phyloP scores from a whole-genome alignment of 73 alveolate genomes.

The Paramecium caudatum region DNA sequence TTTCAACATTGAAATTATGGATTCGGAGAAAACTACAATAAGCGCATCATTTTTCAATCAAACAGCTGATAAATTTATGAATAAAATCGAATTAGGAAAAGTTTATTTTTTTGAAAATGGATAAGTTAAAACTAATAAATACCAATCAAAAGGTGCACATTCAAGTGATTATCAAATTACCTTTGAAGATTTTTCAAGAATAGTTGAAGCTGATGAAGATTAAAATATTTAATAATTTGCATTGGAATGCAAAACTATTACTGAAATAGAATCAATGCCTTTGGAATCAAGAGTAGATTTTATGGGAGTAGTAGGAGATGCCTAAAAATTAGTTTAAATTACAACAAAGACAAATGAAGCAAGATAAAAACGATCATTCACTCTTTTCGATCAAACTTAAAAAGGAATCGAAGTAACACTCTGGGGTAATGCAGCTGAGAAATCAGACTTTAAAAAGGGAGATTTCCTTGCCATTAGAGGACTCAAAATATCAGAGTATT shows the following conservation, averaged over 20 bases:
- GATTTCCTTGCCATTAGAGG: conserved; percentile 16
- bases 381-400: conserved; percentile 9
- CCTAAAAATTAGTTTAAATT: background rate
- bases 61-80: background rate
- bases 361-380: background rate
- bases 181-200: conserved; percentile 6
- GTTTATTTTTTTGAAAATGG: conserved; percentile 56
- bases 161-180: background rate
- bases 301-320: background rate
- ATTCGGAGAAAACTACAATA: conserved; percentile 7
- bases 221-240: background rate
- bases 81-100: background rate
- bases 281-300: background rate
- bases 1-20: conserved; percentile 27
- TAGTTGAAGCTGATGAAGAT: background rate
- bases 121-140: conserved; percentile 17
- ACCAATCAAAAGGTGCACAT: background rate
- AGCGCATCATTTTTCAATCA: background rate
- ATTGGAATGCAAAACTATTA: background rate
- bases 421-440: conserved; percentile 22
- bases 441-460: background rate
- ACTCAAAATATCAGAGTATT: background rate
- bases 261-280: background rate
- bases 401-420: conserved; percentile 26
- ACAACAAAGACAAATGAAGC: background rate